Percentiles rank a stretch among this genome's conserved stretches.
These are phyloP conservation scores for Aegilops longissima DNA, from an alignment of 176 grass and related monocot species.

Conservation along the genomic window DNA sequence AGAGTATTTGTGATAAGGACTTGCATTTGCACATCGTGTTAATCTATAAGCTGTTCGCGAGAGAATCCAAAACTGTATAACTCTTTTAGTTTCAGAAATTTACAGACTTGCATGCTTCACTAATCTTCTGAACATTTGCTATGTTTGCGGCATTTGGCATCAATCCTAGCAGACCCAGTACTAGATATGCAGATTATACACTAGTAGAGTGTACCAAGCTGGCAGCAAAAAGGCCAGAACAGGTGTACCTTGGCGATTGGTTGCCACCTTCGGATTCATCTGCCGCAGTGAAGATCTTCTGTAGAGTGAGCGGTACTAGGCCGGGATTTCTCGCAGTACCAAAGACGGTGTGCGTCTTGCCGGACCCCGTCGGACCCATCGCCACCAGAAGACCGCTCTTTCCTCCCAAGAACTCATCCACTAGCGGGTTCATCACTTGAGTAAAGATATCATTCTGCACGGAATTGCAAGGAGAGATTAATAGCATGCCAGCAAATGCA, in stretches of 20 bases:
- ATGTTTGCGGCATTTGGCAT: neutral
- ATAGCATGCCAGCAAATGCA: neutral
- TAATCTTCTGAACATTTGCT: neutral
- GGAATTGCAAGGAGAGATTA: neutral
- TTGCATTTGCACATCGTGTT: neutral
- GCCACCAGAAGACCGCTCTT: slow-evolving; percentile 72
- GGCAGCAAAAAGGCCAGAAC: neutral
- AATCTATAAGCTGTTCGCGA: neutral
- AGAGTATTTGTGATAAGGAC: neutral
- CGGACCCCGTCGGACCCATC: slow-evolving; percentile 81
- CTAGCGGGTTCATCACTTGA: slow-evolving; percentile 68
- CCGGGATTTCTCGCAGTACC: slow-evolving; percentile 65
- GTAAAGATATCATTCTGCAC: slow-evolving; percentile 62
- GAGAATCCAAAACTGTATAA: too few relatives aligned
- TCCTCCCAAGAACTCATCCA: slow-evolving; percentile 73
- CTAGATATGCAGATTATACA: neutral
- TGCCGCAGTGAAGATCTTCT: slow-evolving; percentile 41
- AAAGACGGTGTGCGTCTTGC: slow-evolving; percentile 90
- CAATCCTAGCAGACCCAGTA: neutral
- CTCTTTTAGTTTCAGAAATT: neutral
- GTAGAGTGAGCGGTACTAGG: slow-evolving; percentile 59
- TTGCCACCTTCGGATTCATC: slow-evolving; percentile 20
- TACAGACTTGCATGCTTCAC: neutral
- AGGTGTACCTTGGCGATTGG: slow-evolving; percentile 11
- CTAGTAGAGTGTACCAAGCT: neutral